Evolutionary conservation across 2,329 filamentous ascomycete genomes (phyloP).

Genomic region (Stylonectria norvegica): DNA sequence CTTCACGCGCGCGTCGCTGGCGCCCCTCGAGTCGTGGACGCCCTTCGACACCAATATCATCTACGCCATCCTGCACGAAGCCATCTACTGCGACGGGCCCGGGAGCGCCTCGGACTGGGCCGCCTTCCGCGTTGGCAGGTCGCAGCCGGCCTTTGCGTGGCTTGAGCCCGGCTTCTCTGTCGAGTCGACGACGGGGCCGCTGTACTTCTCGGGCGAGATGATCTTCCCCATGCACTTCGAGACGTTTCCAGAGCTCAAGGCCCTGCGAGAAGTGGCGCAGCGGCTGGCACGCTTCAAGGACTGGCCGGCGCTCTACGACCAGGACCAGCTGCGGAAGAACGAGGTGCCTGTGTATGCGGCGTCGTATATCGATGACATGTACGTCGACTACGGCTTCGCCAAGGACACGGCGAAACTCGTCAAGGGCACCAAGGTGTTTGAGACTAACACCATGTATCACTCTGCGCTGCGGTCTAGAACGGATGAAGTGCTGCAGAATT

Average conservation of each 20-base stretch:
- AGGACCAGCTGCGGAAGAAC: constrained; percentile 69
- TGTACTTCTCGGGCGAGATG: constrained; percentile 92
- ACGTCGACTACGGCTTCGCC: constrained; percentile 75
- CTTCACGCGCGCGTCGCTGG: constrained; percentile 68
- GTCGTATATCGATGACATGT: constrained; percentile 85
- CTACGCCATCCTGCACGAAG: constrained; percentile 84
- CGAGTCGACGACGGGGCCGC: constrained; percentile 41
- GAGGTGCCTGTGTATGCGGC: constrained; percentile 83
- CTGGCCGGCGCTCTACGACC: constrained; percentile 77
- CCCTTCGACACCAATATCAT: constrained; percentile 74
- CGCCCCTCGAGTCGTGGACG: constrained; percentile 62
- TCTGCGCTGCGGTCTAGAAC: constrained; percentile 71
- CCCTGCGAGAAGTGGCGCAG: constrained; percentile 65
- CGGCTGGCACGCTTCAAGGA: constrained; percentile 63
- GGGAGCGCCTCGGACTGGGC: constrained; percentile 69
- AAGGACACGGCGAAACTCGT: constrained; percentile 71
- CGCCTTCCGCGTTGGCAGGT: constrained; percentile 59
- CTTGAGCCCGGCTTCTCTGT: constrained; percentile 34
- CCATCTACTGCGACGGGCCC: constrained; percentile 74
- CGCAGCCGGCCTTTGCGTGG: constrained; percentile 49
- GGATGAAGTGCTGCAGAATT: constrained; percentile 70
- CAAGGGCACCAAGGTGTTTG: constrained; percentile 72
- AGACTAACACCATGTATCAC: constrained; percentile 87
- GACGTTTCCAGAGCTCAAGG: constrained; percentile 70
- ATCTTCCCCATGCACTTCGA: constrained; percentile 83